phyloP scores from a whole-genome alignment of 2,329 filamentous ascomycete species.

The Delphinella strobiligena region DNA sequence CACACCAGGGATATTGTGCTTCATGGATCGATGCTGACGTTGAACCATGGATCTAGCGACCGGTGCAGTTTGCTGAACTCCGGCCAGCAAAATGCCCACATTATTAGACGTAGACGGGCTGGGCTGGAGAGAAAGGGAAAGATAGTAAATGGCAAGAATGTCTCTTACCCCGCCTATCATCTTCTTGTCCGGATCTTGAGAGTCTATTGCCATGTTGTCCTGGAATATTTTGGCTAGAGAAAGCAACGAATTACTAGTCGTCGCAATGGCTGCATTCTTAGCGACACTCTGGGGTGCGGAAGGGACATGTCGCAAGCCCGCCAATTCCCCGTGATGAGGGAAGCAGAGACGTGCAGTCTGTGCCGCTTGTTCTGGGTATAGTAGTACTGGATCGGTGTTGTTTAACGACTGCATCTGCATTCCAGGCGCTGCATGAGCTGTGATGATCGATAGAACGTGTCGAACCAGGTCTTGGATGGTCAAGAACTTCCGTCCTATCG shows the following conservation, averaged over 20 bases:
- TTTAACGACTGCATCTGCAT: slow-evolving; percentile 16
- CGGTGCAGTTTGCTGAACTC: slow-evolving; percentile 60
- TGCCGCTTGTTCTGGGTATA: slow-evolving; percentile 73
- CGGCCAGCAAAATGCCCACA: slow-evolving; percentile 90
- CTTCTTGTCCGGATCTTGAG: slow-evolving; percentile 24
- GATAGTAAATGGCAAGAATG: slow-evolving; percentile 87
- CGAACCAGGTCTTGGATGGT: slow-evolving; percentile 70
- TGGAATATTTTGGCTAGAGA: slow-evolving; percentile 97
- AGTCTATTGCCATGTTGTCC: slow-evolving; percentile 76
- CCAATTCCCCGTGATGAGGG: slow-evolving; percentile 59
- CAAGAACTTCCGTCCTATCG: slow-evolving; percentile 56
- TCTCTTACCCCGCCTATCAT: slow-evolving; percentile 68
- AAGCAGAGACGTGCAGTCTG: slow-evolving; percentile 78
- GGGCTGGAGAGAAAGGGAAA: slow-evolving; percentile 85
- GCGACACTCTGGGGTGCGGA: slow-evolving; percentile 49
- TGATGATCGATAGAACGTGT: slow-evolving; percentile 60
- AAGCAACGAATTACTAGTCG: slow-evolving; percentile 87
- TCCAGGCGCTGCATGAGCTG: slow-evolving; percentile 18
- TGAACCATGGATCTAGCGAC: slow-evolving; percentile 23
- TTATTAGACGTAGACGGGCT: slow-evolving; percentile 98
- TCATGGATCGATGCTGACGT: slow-evolving; percentile 18
- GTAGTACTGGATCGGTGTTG: slow-evolving; percentile 54
- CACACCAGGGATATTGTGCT: slow-evolving; percentile 57
- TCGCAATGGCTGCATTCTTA: slow-evolving; percentile 72
- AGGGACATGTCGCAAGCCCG: slow-evolving; percentile 59